Evolutionary conservation across 306 rosid genomes (phyloP).

Genomic region (Vachellia pachyceras): DNA sequence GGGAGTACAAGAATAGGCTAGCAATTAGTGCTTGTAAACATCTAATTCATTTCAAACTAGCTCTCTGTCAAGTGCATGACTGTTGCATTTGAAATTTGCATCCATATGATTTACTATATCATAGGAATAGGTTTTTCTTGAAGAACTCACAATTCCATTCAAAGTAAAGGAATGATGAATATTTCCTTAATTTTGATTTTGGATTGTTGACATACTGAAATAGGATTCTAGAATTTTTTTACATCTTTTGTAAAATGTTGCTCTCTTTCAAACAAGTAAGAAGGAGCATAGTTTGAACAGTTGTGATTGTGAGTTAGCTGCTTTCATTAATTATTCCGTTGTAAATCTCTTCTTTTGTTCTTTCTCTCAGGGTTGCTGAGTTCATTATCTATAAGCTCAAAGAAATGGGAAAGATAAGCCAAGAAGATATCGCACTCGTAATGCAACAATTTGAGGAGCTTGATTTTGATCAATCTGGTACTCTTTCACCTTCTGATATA

Average conservation of each 20-base stretch:
- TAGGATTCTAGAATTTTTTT: not conserved
- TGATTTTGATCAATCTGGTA: constrained; percentile 91
- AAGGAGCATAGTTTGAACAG: not conserved
- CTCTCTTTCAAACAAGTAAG: not conserved
- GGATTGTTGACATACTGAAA: not conserved
- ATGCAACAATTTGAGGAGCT: constrained; percentile 83
- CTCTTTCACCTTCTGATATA: constrained; percentile 68
- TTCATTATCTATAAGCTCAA: constrained; percentile 77
- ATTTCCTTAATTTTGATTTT: not conserved
- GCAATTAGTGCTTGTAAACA: not conserved
- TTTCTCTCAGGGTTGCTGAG: constrained; percentile 68
- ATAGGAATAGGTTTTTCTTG: not conserved
- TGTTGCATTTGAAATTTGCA: not conserved
- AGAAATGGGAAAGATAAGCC: constrained; percentile 87
- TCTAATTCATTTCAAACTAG: not conserved
- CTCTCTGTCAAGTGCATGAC: not conserved
- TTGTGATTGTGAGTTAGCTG: not conserved
- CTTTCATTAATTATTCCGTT: not conserved
- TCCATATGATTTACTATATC: not conserved
- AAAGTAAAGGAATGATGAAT: not conserved
- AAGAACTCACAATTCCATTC: not conserved
- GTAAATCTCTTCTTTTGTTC: not conserved
- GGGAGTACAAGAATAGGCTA: not conserved
- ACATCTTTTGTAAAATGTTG: not conserved
- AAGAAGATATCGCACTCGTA: constrained; percentile 75